phyloP scores from a whole-genome alignment of 768 basidiomycete species.

The Lyophyllum shimeji region DNA sequence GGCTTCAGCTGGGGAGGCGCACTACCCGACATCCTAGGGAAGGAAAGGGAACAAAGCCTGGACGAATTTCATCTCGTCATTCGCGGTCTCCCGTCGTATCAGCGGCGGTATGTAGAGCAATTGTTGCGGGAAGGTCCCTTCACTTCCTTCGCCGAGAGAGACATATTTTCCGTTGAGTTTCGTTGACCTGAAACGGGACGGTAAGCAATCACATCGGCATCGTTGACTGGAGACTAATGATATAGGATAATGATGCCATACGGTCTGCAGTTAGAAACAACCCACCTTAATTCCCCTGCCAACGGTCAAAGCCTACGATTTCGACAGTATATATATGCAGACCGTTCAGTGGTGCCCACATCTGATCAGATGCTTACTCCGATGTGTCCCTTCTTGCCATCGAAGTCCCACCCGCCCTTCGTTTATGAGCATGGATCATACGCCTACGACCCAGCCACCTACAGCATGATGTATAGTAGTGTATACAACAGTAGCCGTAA shows the following conservation, averaged over 20 bases:
- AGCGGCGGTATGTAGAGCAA: constrained; percentile 14
- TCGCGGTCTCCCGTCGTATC: constrained; percentile 15
- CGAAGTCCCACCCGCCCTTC: background rate
- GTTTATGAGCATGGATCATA: background rate
- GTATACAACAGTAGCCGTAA: background rate
- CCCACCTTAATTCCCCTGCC: background rate
- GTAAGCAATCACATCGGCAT: background rate
- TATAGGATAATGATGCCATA: background rate
- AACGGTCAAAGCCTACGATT: background rate
- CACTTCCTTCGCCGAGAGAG: constrained; percentile 8
- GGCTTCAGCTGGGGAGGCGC: constrained; percentile 29
- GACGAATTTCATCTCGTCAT: constrained; percentile 14
- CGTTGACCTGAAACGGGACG: background rate
- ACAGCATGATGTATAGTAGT: background rate
- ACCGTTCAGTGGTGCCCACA: background rate
- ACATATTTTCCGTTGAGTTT: constrained; percentile 19
- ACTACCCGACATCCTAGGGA: constrained; percentile 22
- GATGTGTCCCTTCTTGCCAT: background rate
- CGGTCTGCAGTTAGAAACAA: background rate
- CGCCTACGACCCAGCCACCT: background rate
- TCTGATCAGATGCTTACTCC: background rate
- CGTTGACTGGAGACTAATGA: background rate
- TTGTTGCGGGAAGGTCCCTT: constrained; percentile 18
- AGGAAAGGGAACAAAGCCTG: constrained; percentile 8
- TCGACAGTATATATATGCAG: no score